Base-by-base conservation (phyloP, 1,284 basidiomycete species). In the Lignosus rhinocerotis region DNA sequence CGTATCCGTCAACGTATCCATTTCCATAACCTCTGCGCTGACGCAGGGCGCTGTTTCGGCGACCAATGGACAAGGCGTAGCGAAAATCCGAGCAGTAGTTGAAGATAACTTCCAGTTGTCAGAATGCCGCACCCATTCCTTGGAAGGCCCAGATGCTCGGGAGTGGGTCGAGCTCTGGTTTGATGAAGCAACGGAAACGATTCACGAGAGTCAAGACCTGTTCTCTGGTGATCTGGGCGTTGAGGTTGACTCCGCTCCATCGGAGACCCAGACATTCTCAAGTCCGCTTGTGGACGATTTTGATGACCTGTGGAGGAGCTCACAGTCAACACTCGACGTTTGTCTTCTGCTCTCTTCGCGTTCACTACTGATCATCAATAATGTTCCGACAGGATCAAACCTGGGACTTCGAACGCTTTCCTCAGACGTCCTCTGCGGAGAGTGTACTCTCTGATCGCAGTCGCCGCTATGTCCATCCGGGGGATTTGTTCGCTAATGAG, bases 271-370 rank as follows among this genome's bases (percentile, higher is more conserved):
- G n/a, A n/a, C n/a, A n/a, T n/a, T n/a, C n/a, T n/a, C 17, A 25
- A 38, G 33, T 25, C 30, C 45, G 44, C 50, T n/a, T 25, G 44
- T 44, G 11, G 54, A 56, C 12, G 54, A 56, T 34, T 58, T 56
- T 12, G 62, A 61, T 21, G 59, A 61, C 39, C n/a, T 57, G 7
- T 64, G 62, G 62, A 46, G 46, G 19, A 64, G 59, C 49, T 64
- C 59, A 19, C 59, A 64, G 43, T 59, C 56, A 16, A 64, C 62
- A 7, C 52, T 64, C 17, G 59, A 64, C 32, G 62, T 64, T 51
- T 19, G 62, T 61, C 17, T 12, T 55, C n/a, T 49, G 17, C 36
- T 34, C 21, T 34, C 30, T 48, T 25, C 30, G 14, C 16, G 10
- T 33, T 17, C 8, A 3, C 11, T 41, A 34, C 48, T 57, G 50